Percentiles rank a stretch among this genome's conserved stretches.
Evolutionary conservation across 495 filamentous ascomycete species (phyloP).

Genomic region (Annulohypoxylon stygium): DNA sequence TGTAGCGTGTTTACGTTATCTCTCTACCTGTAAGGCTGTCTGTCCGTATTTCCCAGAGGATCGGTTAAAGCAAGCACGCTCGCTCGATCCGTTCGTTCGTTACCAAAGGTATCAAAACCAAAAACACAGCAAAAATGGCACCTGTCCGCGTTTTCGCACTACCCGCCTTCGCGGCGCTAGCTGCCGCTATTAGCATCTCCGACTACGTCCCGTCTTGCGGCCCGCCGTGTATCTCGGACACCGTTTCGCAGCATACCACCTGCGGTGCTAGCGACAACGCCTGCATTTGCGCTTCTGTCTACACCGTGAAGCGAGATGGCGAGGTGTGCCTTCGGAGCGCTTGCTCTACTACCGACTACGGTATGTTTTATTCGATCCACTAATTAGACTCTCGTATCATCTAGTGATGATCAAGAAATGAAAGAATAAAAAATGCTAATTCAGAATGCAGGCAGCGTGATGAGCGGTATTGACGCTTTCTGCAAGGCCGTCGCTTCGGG

Average conservation of each 20-base stretch:
- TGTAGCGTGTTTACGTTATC: conserved; percentile 6
- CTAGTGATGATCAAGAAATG: background rate
- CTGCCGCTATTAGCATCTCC: conserved; percentile 54
- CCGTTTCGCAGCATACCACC: conserved; percentile 51
- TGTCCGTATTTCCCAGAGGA: conserved; percentile 2
- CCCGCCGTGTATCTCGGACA: conserved; percentile 53
- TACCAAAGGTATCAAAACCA: conserved; percentile 21
- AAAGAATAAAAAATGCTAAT: conserved; percentile 7
- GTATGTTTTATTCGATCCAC: conserved; percentile 37
- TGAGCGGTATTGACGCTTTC: conserved; percentile 49
- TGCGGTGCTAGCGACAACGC: conserved; percentile 56
- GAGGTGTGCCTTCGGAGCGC: conserved; percentile 49
- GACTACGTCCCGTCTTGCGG: conserved; percentile 58
- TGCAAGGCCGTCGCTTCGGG: conserved; percentile 42
- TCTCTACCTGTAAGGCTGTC: conserved; percentile 26
- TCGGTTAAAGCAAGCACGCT: conserved; percentile 1
- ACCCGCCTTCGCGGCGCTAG: conserved; percentile 53
- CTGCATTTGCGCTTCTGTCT: conserved; percentile 59
- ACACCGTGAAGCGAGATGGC: conserved; percentile 51
- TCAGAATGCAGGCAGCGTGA: conserved; percentile 38
- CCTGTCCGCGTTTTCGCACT: conserved; percentile 51
- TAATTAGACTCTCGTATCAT: background rate
- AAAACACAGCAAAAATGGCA: conserved; percentile 44
- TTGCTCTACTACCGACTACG: conserved; percentile 48
- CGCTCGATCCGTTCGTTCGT: conserved; percentile 36